These are phyloP conservation scores for Sextonia rubra DNA, from an alignment of 164 flowering plant genomes.

Conservation along the genomic window DNA sequence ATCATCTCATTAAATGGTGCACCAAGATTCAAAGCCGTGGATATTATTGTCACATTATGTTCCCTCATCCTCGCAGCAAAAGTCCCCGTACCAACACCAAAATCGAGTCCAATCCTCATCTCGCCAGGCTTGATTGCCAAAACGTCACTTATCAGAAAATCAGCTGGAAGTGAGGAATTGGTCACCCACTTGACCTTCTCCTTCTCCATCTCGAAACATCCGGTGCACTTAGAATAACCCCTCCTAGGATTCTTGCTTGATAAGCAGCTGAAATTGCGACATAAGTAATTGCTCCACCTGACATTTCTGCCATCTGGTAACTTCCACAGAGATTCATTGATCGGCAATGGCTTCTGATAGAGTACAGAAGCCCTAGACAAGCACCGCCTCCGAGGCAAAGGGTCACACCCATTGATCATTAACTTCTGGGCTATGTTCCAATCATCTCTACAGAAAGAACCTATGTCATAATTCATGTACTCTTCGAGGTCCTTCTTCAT, in stretches of 20 bases:
- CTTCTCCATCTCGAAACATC: slow-evolving; percentile 90
- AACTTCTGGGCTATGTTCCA: slow-evolving; percentile 84
- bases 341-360: slow-evolving; percentile 65
- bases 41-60: slow-evolving; percentile 60
- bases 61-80: slow-evolving; percentile 96
- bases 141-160: slow-evolving; percentile 61
- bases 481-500: slow-evolving; percentile 75
- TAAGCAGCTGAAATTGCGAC: slow-evolving; percentile 72
- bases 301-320: slow-evolving; percentile 77
- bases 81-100: slow-evolving; percentile 71
- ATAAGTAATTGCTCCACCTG: slow-evolving; percentile 67
- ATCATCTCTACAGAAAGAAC: slow-evolving; percentile 87
- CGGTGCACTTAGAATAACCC: slow-evolving; percentile 67
- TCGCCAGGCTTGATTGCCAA: slow-evolving; percentile 71
- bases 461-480: slow-evolving; percentile 90
- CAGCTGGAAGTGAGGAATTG: slow-evolving; percentile 45
- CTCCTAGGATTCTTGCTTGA: slow-evolving; percentile 56
- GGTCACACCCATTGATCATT: slow-evolving; percentile 86
- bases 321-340: slow-evolving; percentile 79
- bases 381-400: slow-evolving; percentile 82
- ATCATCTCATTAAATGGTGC: slow-evolving; percentile 92
- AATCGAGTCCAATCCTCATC: slow-evolving; percentile 76
- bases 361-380: slow-evolving; percentile 75
- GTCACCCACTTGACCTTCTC: slow-evolving; percentile 75
- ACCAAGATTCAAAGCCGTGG: slow-evolving; percentile 85